Evolutionary conservation across 495 filamentous ascomycete species (phyloP), one percentile per base, ranked within the genome.

Genomic region (Durotheca rogersii): DNA sequence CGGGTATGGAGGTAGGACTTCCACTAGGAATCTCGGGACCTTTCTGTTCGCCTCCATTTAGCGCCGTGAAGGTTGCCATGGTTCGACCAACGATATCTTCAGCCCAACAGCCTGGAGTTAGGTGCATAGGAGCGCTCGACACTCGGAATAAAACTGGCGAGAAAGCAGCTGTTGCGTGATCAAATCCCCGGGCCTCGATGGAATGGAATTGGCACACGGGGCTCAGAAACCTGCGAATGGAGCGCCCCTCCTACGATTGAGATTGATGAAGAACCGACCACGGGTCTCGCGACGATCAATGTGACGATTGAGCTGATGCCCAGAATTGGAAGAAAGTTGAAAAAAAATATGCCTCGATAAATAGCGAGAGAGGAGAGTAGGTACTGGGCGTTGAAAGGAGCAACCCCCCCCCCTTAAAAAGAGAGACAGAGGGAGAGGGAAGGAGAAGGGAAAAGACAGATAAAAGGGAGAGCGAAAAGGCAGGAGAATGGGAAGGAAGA

Each of bases 41-140:
- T 43, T 70, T 74, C 11, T 69, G 68, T 30, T 74, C 73, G 42
- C 64, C 67, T 47, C 72, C 74, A 51, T 78, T 78, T 19, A 76
- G 64, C 35, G 74, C 74, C 12, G 68, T 76, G 30, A 78, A 76
- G 15, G 61, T 66, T 21, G 73, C 56, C 73, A 76, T 76, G 41
- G 59, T 67, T 65, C 64, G 59, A 65, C 60, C 60, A 60, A 60
- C 50, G 53, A 61, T 61, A 37, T 58, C 56, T 59, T 66, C 56
- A 33, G 44, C 51, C 58, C 58, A 62, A 15, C 50, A 58, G 44
- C 21, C 47, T 50, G 45, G 46, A 42, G 46, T 48, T 34, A 57
- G 53, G 58, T 57, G 61, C 61, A 61, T 64, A 50, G 56, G 57
- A 57, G 29, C 38, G 29, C 38, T 47, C 45, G 36, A 45, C 40